Conservation (phyloP, 208 protist species). For the Jaenimonas drosophilae region DNA sequence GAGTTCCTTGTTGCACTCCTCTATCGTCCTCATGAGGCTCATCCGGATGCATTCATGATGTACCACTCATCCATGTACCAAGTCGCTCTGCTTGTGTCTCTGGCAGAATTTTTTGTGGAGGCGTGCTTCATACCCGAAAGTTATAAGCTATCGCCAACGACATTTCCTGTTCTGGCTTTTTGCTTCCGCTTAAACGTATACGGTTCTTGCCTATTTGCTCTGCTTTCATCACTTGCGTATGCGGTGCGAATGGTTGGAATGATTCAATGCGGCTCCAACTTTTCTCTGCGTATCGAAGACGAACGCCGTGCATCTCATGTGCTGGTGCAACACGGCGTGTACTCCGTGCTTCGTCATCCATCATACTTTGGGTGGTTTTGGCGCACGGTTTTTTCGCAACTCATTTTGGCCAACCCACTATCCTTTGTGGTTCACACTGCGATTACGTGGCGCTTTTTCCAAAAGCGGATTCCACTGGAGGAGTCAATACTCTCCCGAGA, state of each 20-base stretch:
- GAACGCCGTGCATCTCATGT: conserved; percentile 51
- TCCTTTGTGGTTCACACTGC: conserved; percentile 57
- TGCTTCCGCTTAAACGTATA: conserved; percentile 36
- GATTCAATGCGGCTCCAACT: conserved; percentile 75
- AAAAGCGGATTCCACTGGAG: conserved; percentile 83
- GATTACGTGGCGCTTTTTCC: conserved; percentile 90
- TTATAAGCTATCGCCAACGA: conserved; percentile 27
- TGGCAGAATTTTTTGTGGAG: conserved; percentile 71
- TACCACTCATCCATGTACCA: conserved; percentile 58
- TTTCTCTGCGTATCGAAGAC: conserved; percentile 75
- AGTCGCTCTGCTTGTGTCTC: conserved; percentile 25
- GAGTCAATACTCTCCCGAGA: conserved; percentile 54
- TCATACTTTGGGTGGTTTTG: conserved; percentile 97
- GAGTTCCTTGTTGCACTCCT: conserved; percentile 62
- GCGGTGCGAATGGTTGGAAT: conserved; percentile 65
- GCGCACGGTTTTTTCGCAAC: conserved; percentile 85
- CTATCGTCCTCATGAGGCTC: conserved; percentile 44
- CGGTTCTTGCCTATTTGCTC: conserved; percentile 15
- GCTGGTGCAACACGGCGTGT: conserved; percentile 90
- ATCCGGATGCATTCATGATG: conserved; percentile 79
- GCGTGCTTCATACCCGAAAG: conserved; percentile 30
- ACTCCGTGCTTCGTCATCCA: conserved; percentile 86
- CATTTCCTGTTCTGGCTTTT: conserved; percentile 1
- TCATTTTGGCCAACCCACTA: conserved; percentile 90
- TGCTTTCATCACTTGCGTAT: conserved; percentile 48